Percentiles rank a stretch among this genome's conserved stretches.
phyloP scores from a whole-genome alignment of 129 eudicot species.

The Heracleum sosnowskyi region DNA sequence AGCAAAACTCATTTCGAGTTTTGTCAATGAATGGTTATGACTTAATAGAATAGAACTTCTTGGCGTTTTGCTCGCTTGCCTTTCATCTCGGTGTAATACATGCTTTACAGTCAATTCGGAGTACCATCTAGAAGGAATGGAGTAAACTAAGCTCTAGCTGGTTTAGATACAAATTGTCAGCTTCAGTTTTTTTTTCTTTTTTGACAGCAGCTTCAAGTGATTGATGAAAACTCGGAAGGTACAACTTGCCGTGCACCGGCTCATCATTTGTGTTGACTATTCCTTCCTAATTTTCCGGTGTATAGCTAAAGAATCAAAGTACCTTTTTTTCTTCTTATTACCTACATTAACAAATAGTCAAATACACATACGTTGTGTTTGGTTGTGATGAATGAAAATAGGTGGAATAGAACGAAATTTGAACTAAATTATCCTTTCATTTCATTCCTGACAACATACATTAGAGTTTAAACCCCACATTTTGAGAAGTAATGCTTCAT shows the following conservation, averaged over 20 bases:
- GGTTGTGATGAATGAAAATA: too few species aligned
- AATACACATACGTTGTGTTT: too few species aligned
- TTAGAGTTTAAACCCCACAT: too few species aligned
- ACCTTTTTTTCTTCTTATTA: neutral
- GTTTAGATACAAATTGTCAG: neutral
- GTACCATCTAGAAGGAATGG: neutral
- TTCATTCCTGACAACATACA: too few species aligned
- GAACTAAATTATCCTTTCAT: too few species aligned
- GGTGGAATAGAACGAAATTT: too few species aligned
- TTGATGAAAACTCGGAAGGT: neutral
- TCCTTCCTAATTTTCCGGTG: slow-evolving; percentile 9
- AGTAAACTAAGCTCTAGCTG: neutral
- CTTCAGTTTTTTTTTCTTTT: neutral
- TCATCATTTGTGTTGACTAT: slow-evolving; percentile 10
- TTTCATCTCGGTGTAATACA: neutral
- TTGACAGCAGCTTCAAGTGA: neutral
- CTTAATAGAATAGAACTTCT: too few species aligned
- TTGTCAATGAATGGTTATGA: too few species aligned
- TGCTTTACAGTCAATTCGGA: neutral
- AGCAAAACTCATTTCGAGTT: too few species aligned
- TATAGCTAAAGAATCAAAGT: neutral
- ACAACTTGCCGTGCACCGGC: neutral
- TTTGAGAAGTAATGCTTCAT: too few species aligned
- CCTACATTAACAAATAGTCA: neutral
- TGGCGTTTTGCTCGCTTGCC: neutral